Percentiles rank a stretch among this genome's conserved stretches.
These are phyloP conservation scores for Sechiopsis laciniata DNA, from an alignment of 306 rosid genomes.

Conservation along the genomic window DNA sequence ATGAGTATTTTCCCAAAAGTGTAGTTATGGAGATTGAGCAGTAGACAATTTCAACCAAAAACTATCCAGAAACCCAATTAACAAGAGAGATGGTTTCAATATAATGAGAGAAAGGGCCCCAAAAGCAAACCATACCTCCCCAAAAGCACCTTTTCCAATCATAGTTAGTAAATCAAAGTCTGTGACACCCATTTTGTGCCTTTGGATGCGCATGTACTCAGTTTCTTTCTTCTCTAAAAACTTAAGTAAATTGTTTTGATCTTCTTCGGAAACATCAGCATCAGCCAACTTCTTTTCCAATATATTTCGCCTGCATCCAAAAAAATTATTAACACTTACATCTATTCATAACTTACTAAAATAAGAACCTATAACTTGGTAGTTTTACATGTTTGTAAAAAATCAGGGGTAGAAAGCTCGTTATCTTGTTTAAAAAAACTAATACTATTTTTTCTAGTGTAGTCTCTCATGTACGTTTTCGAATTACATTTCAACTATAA, in stretches of 20 bases:
- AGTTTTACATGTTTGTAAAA: not conserved
- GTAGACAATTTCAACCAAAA: slow-evolving; percentile 5
- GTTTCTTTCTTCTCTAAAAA: slow-evolving; percentile 96
- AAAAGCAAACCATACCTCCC: slow-evolving; percentile 58
- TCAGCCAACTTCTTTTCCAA: slow-evolving; percentile 94
- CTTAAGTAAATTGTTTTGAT: slow-evolving; percentile 82
- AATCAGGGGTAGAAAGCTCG: not conserved
- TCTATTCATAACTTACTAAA: not conserved
- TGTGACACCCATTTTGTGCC: slow-evolving; percentile 94
- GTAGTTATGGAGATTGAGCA: not conserved
- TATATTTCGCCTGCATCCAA: slow-evolving; percentile 52
- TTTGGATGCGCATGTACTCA: slow-evolving; percentile 94
- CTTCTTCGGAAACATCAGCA: slow-evolving; percentile 98
- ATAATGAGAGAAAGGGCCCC: not conserved
- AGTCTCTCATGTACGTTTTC: not conserved
- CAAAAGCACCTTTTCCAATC: slow-evolving; percentile 98
- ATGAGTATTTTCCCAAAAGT: not conserved
- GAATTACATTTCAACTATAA: not conserved
- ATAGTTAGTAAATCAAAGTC: slow-evolving; percentile 90
- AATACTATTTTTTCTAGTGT: not conserved
- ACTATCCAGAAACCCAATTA: not conserved
- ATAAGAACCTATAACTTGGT: slow-evolving; percentile 17
- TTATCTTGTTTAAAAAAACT: too few relatives aligned
- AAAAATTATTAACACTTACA: slow-evolving; percentile 17
- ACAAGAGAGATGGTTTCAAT: not conserved